phyloP scores from a whole-genome alignment of 1,284 basidiomycete genomes.

The Agaricales sp. region DNA sequence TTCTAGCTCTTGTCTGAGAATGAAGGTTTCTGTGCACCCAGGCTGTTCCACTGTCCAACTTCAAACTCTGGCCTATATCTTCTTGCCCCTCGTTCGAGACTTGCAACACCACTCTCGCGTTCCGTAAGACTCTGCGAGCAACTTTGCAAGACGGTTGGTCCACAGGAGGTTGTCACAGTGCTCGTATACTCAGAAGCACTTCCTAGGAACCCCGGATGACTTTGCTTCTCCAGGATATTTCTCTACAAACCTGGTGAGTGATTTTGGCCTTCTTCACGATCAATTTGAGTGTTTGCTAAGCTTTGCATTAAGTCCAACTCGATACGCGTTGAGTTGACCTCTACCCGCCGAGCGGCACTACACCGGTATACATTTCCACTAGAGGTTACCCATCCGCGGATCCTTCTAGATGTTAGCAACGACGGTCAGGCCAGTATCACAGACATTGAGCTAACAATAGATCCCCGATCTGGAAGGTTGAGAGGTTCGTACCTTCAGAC shows the following conservation, averaged over 20 bases:
- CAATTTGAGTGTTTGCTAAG: neutral
- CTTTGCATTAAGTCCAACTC: conserved; percentile 37
- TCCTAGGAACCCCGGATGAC: conserved; percentile 44
- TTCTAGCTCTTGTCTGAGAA: neutral
- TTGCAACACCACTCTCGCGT: conserved; percentile 34
- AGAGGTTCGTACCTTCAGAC: conserved; percentile 15
- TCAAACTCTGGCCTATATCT: conserved; percentile 46
- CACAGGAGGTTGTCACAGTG: neutral
- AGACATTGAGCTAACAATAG: conserved; percentile 31
- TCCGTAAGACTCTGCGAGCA: conserved; percentile 34
- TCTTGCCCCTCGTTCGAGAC: conserved; percentile 40
- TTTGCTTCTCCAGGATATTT: conserved; percentile 55
- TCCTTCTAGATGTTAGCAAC: conserved; percentile 47
- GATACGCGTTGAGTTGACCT: conserved; percentile 47
- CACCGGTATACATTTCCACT: conserved; percentile 42
- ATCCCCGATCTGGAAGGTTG: conserved; percentile 36
- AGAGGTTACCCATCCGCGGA: conserved; percentile 30
- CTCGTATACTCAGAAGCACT: neutral
- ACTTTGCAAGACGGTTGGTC: conserved; percentile 31
- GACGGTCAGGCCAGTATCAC: conserved; percentile 44
- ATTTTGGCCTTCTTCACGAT: neutral
- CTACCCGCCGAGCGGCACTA: conserved; percentile 42
- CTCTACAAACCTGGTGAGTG: conserved; percentile 40
- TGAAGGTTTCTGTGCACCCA: conserved; percentile 12
- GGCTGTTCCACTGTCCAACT: conserved; percentile 48